phyloP scores from a whole-genome alignment of 768 basidiomycete species.

The Hygrophoropsis aurantiaca region DNA sequence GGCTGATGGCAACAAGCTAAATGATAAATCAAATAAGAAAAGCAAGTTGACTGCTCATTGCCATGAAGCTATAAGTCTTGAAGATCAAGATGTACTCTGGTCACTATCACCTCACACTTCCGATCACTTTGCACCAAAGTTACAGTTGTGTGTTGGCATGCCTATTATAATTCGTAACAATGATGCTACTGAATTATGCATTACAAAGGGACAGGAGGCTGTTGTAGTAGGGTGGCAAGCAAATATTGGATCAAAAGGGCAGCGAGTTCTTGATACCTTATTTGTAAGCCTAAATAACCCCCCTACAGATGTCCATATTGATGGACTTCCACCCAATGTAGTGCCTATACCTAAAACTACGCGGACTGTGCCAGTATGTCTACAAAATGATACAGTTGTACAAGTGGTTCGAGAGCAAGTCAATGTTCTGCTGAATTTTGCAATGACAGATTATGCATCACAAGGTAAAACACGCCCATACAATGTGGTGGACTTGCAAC shows the following conservation, averaged over 20 bases:
- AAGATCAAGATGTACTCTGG: no score
- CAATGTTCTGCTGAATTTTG: slow-evolving; percentile 25
- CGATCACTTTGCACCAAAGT: no score
- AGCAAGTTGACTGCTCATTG: no score
- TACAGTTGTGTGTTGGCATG: no score
- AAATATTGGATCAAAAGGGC: no score
- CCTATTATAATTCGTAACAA: slow-evolving; percentile 32
- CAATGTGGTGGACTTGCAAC: no score
- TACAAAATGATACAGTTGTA: slow-evolving; percentile 16
- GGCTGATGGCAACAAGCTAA: background rate
- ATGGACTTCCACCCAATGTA: slow-evolving; percentile 30
- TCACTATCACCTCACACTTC: no score
- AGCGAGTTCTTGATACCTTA: slow-evolving; percentile 23
- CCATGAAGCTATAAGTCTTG: slow-evolving; percentile 23
- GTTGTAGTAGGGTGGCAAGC: slow-evolving; percentile 25
- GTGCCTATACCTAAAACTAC: slow-evolving; percentile 18
- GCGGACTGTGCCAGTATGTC: slow-evolving; percentile 5
- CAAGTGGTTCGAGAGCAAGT: slow-evolving; percentile 23
- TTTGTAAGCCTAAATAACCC: slow-evolving; percentile 29
- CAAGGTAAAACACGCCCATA: no score
- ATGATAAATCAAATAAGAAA: no score
- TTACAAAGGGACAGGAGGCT: slow-evolving; percentile 35
- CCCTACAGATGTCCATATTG: slow-evolving; percentile 18
- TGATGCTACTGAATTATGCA: no score
- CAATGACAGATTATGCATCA: slow-evolving; percentile 35